Conservation (phyloP, 2,329 filamentous ascomycete genomes). For the Teratosphaeria gauchensis region DNA sequence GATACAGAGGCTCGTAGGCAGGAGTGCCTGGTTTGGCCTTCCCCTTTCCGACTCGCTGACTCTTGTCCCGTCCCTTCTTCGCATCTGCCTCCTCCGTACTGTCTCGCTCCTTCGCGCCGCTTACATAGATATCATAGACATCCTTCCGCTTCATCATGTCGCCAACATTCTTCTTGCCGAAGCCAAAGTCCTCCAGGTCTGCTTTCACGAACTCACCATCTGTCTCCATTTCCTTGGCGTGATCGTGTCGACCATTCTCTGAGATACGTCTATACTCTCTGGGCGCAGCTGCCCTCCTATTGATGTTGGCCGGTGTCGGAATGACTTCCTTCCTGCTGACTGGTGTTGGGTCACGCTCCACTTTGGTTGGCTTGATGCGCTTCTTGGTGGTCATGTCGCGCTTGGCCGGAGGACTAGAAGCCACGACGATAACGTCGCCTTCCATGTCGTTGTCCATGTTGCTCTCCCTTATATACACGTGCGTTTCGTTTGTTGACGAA, state of each 20-base stretch:
- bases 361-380: background rate
- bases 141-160: background rate
- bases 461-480: background rate
- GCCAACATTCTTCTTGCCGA: background rate
- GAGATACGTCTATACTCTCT: background rate
- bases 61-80: background rate
- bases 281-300: background rate
- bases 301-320: background rate
- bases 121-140: background rate
- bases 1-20: conserved; percentile 3
- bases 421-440: background rate
- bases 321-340: background rate
- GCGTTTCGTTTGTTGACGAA: background rate
- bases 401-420: background rate
- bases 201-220: background rate
- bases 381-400: background rate
- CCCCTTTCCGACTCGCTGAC: background rate
- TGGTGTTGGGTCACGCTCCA: background rate
- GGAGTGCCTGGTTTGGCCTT: background rate
- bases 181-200: conserved; percentile 6
- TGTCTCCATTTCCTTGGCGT: background rate
- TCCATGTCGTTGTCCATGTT: background rate
- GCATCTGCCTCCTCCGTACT: background rate
- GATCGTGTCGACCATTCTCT: background rate
- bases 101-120: background rate